A percentile compares a stretch with the other conserved stretches of the same genome.
These are phyloP conservation scores for Volutella citrinella DNA, from an alignment of 2,329 filamentous ascomycete genomes.

Conservation along the genomic window DNA sequence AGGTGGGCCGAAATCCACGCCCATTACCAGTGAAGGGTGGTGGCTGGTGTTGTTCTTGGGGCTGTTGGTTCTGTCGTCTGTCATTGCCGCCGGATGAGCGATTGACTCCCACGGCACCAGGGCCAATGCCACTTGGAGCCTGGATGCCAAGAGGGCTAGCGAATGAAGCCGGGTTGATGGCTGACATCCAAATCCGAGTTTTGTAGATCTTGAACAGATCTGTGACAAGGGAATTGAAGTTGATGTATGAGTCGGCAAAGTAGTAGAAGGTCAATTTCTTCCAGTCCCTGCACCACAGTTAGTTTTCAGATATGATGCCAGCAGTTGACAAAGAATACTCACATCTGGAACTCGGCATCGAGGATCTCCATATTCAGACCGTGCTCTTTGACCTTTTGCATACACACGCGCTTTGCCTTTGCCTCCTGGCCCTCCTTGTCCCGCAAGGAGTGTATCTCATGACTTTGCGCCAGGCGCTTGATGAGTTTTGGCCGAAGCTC, in stretches of 20 bases:
- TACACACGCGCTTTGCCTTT: conserved; percentile 93
- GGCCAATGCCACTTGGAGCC: conserved; percentile 64
- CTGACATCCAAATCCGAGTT: conserved; percentile 99
- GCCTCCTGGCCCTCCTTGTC: conserved; percentile 98
- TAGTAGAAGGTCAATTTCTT: conserved; percentile 99
- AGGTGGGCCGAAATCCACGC: conserved; percentile 41
- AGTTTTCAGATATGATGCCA: conserved; percentile 7
- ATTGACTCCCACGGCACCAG: conserved; percentile 60
- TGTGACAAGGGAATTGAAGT: conserved; percentile 96
- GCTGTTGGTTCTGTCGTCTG: conserved; percentile 48
- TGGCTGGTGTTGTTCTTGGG: conserved; percentile 29
- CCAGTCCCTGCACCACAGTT: conserved; percentile 69
- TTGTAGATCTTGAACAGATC: conserved; percentile 99
- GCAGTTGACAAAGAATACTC: conserved; percentile 39
- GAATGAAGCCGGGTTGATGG: conserved; percentile 96
- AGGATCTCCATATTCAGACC: conserved; percentile 97
- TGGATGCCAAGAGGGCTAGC: conserved; percentile 73
- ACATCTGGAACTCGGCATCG: conserved; percentile 98
- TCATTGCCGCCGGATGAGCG: conserved; percentile 42
- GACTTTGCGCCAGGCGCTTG: conserved; percentile 86
- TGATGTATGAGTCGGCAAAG: conserved; percentile 96
- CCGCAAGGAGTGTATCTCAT: conserved; percentile 83
- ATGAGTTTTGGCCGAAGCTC: conserved; percentile 96
- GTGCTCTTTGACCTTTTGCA: conserved; percentile 94
- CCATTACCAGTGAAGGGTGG: conserved; percentile 34